Evolutionary conservation across 768 basidiomycete species (phyloP), one percentile per base, ranked within the genome.

Genomic region (Boletus sensibilis): DNA sequence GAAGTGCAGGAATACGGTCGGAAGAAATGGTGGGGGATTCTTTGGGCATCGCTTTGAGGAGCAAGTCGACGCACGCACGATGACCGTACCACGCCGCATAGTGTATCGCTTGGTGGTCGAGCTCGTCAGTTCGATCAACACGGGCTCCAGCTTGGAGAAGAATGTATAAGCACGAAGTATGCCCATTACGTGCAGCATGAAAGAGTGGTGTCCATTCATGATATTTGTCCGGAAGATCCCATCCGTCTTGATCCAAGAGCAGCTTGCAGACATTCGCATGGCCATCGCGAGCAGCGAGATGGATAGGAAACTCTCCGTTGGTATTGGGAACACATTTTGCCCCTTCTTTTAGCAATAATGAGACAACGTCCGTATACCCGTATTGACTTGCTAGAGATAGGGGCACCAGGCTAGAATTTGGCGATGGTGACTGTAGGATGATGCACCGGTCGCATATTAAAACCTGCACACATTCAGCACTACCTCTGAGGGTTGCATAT

Each of bases 61-160:
- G 79, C 4, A 83, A 70, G 27, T 78, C 74, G 48, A 92, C 81
- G 61, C 85, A 91, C 20, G 75, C 74, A 50, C 86, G 82, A 67
- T 94, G 90, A 3, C 94, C 96, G 65, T 92, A 92, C 94, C 96
- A 99, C 5, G 93, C 94, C 1, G 96, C 94, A 68, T 98, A 98
- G 74, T 97, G 94, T 41, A 94, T 80, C 18, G 96, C 85, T 37
- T 83, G 81, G 65, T 92, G 89, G 11, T 87, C 88, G 43, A 89
- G 78, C 73, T 99, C 97, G 71, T 98, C 97, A 34, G 76, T 77
- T 37, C 81, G 79, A 64, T 86, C 80, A n/a, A 90, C 83, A 50
- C 88, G 82, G 58, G 87, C 83, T 7, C 92, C 88, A 7, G 90
- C 92, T 45, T 85, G 81, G 9, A 98, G 78, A 21, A 98, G 80